Evolutionary conservation across 2,329 filamentous ascomycete genomes (phyloP).

Genomic region (Chaetomium strumarium): DNA sequence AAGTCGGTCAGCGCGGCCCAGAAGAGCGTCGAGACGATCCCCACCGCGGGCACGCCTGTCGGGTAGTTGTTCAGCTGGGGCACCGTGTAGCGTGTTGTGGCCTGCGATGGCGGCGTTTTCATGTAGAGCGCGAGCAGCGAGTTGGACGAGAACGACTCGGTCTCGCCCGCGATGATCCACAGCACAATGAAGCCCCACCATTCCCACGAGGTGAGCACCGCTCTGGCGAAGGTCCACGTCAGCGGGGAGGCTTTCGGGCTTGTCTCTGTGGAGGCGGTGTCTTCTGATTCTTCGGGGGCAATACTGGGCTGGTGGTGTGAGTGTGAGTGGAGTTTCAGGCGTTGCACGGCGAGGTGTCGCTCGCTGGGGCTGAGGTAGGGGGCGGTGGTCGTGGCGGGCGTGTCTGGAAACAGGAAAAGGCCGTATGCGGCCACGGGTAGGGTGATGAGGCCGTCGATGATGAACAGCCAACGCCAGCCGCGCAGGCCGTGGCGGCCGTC

Average conservation of each 20-base stretch:
- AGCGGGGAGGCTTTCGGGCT: slow-evolving; percentile 7
- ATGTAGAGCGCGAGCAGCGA: slow-evolving; percentile 48
- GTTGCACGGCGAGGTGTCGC: slow-evolving; percentile 32
- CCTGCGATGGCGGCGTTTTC: slow-evolving; percentile 38
- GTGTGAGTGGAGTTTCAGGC: slow-evolving; percentile 27
- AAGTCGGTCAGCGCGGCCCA: slow-evolving; percentile 65
- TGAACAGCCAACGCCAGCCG: slow-evolving; percentile 52
- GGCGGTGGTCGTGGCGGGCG: slow-evolving; percentile 43
- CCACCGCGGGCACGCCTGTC: slow-evolving; percentile 50
- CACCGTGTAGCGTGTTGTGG: slow-evolving; percentile 37
- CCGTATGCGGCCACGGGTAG: slow-evolving; percentile 52
- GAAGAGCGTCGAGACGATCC: slow-evolving; percentile 57
- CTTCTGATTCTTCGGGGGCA: not conserved
- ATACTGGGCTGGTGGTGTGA: not conserved
- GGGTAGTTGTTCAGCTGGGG: slow-evolving; percentile 52
- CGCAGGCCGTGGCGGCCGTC: slow-evolving; percentile 43
- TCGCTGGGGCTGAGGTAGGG: slow-evolving; percentile 40
- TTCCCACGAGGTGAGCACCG: slow-evolving; percentile 54
- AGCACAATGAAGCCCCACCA: slow-evolving; percentile 62
- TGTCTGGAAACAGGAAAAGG: slow-evolving; percentile 48
- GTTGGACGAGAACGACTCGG: slow-evolving; percentile 65
- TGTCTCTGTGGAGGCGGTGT: not conserved
- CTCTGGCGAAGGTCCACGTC: slow-evolving; percentile 42
- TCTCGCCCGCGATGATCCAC: slow-evolving; percentile 66
- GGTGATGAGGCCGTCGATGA: slow-evolving; percentile 50